phyloP scores from a whole-genome alignment of 176 grass and related monocot species.

The Puya raimondii region DNA sequence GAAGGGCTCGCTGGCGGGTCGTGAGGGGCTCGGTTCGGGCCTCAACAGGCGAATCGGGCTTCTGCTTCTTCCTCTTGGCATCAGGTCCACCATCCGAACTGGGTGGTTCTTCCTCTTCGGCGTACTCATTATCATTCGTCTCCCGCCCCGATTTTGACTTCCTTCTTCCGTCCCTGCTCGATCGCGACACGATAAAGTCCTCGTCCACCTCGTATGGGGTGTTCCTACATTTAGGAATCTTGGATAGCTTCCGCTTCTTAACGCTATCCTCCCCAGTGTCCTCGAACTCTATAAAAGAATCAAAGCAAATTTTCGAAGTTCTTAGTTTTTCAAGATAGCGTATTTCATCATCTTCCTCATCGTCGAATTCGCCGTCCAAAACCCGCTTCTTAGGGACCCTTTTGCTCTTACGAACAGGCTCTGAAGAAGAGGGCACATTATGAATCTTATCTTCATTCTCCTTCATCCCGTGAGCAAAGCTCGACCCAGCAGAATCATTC shows the following conservation, averaged over 20 bases:
- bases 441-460: slow-evolving; percentile 35
- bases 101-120: slow-evolving; percentile 46
- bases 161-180: slow-evolving; percentile 36
- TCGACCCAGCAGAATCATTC: slow-evolving; percentile 28
- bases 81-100: slow-evolving; percentile 35
- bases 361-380: slow-evolving; percentile 40
- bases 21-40: slow-evolving; percentile 50
- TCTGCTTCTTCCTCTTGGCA: slow-evolving; percentile 30
- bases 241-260: slow-evolving; percentile 33
- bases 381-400: slow-evolving; percentile 49
- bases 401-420: slow-evolving; percentile 68
- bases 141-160: slow-evolving; percentile 30
- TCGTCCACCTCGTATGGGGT: slow-evolving; percentile 21
- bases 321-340: slow-evolving; percentile 27
- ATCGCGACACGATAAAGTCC: slow-evolving; percentile 29
- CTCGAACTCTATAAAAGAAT: slow-evolving; percentile 8
- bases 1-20: slow-evolving; percentile 64
- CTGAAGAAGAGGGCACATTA: slow-evolving; percentile 20
- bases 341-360: slow-evolving; percentile 27
- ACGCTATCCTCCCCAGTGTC: slow-evolving; percentile 30
- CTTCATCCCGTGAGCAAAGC: slow-evolving; percentile 30
- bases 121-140: slow-evolving; percentile 36
- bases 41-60: slow-evolving; percentile 21
- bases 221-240: slow-evolving; percentile 29
- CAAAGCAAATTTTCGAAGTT: slow-evolving; percentile 22